These are phyloP conservation scores for Teratosphaeriaceae sp. DNA, from an alignment of 2,329 filamentous ascomycete species.

Conservation along the genomic window DNA sequence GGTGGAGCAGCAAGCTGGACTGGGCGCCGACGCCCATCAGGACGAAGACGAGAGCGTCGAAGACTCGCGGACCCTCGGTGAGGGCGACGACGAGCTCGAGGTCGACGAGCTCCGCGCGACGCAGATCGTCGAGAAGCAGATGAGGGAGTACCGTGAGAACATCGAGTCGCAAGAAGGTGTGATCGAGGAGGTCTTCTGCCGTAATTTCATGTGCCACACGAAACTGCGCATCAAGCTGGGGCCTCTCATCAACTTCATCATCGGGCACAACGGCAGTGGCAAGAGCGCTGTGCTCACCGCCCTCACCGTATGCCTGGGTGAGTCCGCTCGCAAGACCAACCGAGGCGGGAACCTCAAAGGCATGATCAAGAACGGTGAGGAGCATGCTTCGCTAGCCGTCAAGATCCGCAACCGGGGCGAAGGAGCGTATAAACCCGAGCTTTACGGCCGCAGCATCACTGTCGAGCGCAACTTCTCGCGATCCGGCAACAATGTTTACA, in stretches of 20 bases:
- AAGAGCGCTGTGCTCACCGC: constrained; percentile 95
- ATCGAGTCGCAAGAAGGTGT: constrained; percentile 75
- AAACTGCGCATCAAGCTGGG: constrained; percentile 78
- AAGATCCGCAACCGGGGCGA: constrained; percentile 86
- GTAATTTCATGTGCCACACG: constrained; percentile 95
- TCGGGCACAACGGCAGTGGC: constrained; percentile 94
- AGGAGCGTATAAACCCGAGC: constrained; percentile 73
- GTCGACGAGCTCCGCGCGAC: constrained; percentile 22
- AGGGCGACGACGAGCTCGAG: constrained; percentile 8
- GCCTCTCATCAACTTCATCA: constrained; percentile 94
- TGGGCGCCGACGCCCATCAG: neutral
- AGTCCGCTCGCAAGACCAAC: constrained; percentile 88
- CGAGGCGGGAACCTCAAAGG: constrained; percentile 82
- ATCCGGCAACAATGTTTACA: constrained; percentile 69
- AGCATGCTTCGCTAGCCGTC: constrained; percentile 67
- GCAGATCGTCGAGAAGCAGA: constrained; percentile 26
- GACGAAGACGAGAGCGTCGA: neutral
- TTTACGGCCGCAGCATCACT: constrained; percentile 78
- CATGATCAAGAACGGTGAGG: constrained; percentile 83
- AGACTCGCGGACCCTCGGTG: neutral
- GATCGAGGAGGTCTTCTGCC: constrained; percentile 77
- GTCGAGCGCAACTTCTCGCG: constrained; percentile 86
- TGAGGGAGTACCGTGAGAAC: constrained; percentile 48
- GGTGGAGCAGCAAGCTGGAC: neutral
- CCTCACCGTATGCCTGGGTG: constrained; percentile 88